Evolutionary conservation across 2,329 filamentous ascomycete species (phyloP), one percentile per base, ranked within the genome.

Genomic region (Knufia fluminis): DNA sequence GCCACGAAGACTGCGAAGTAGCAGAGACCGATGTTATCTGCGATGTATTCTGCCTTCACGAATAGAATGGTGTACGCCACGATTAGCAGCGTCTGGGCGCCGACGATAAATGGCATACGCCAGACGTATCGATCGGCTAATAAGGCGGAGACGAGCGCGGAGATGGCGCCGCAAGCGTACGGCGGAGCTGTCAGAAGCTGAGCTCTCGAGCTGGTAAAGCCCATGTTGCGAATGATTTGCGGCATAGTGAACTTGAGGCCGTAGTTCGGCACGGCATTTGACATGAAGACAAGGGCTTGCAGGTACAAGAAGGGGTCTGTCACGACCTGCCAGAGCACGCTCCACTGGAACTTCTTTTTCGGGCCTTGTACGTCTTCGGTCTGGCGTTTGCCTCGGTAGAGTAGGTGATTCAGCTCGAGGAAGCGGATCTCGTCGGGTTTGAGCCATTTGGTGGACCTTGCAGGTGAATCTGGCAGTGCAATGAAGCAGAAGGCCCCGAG

Each of bases 301-400:
- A 68, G 59, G 39, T 68, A 68, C 3, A 75, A 69, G 58, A 76
- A 72, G 66, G 71, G 75, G 56, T 76, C 72, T 4, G 61, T 62
- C 1, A 75, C 47, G 2, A 74, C 71, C 4, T 65, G 63, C 6
- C 65, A 55, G 48, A 58, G 56, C 1, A 62, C 58, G 1, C 59
- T 51, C 28, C 28, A 31, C 14, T 31, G 28, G 14, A 31, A 31
- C 14, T 31, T 31, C 28, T 31, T 31, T 14, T 14, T 31, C 7
- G 28, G 54, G 58, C 61, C 48, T 66, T 61, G 38, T 71, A 65
- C 44, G 60, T 59, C 17, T 62, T 59, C 33, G 59, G 40, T 1
- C 51, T 45, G 20, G 52, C 48, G 16, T 32, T 41, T 38, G 19
- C 46, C 32, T 20, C 35, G 46, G 35, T 41, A 36, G 10, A 41